Conservation (phyloP, 805 yeast genomes). For the Sugiyamaella floridensis region DNA sequence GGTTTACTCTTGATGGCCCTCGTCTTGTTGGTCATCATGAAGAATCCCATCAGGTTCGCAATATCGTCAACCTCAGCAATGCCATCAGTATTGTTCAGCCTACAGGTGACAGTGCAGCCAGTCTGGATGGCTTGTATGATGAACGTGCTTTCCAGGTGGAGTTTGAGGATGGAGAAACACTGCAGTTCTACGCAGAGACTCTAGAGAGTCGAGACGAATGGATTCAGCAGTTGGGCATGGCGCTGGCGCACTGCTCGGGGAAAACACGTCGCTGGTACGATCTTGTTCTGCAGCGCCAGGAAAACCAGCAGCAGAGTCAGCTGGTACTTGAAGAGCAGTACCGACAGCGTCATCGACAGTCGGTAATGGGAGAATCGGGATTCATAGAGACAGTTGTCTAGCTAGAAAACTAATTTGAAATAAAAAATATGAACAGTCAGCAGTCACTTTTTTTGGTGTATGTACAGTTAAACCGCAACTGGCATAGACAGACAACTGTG, state of each 20-base stretch:
- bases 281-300: constrained; percentile 12
- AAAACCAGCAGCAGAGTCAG: constrained; percentile 6
- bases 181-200: constrained; percentile 79
- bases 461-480: not conserved
- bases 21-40: constrained; percentile 71
- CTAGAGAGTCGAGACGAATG: constrained; percentile 53
- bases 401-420: not conserved
- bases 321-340: constrained; percentile 7
- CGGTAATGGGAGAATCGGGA: constrained; percentile 6
- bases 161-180: constrained; percentile 70
- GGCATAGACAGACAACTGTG: not conserved
- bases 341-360: constrained; percentile 6
- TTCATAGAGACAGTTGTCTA: constrained; percentile 19
- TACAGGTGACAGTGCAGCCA: constrained; percentile 23
- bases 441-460: not conserved
- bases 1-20: constrained; percentile 63
- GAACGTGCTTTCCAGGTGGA: constrained; percentile 66
- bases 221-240: constrained; percentile 52
- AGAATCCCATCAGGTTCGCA: constrained; percentile 14
- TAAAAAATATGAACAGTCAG: not conserved
- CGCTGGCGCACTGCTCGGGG: constrained; percentile 32
- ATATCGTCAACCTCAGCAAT: constrained; percentile 16
- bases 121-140: constrained; percentile 56
- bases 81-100: constrained; percentile 30
- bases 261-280: constrained; percentile 14